Base-by-base conservation (phyloP, 2,329 filamentous ascomycete genomes). In the Colletotrichum lupini region DNA sequence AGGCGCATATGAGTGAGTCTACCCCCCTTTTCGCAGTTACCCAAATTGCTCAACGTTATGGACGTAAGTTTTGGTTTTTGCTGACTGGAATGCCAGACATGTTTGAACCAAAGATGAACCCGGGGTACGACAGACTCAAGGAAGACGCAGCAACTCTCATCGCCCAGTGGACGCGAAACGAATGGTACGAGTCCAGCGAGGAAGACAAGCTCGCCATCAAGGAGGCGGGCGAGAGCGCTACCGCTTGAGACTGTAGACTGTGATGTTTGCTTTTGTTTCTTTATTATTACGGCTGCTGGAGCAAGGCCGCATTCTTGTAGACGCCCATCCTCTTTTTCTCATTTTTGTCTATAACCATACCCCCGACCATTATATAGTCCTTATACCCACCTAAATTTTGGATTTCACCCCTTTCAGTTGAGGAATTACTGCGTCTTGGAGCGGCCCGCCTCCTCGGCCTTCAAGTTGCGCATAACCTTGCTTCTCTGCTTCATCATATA, bases 401-500 rank as follows among this genome's bases (percentile, higher is more conserved):
- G 14, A 59, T 32, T 28, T 22, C 22, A 22, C 22, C 22, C 22
- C n/a, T 11, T 28, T 7, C n/a, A 7, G 35, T 16, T 28, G 32
- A 11, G 5, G 7, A 12, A 32, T 53, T 16, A 69, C 49, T 62
- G 74, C 46, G 72, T 72, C 72, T 74, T 72, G 26, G 70, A 67
- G n/a, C 42, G 56, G 12, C 46, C 57, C 8, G 60, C 78, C 60
- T 84, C 80, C 76, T 85, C 79, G 32, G 81, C 78, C 83, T 88
- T 90, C 79, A 91, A 89, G 53, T 87, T 89, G 67, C 90, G 89
- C 85, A 95, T 86, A 67, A 96, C 90, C 88, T 95, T 97, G 76
- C 90, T 88, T 77, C 96, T 89, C 88, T 99, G 97, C 74, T 88
- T 88, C 87, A 98, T 94, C 97, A 99, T 98, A 83, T 99, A 94